A percentile compares a stretch with the other conserved stretches of the same genome.
These are phyloP conservation scores for Candida sp. DNA, from an alignment of 1,139 yeast species.

Conservation along the genomic window DNA sequence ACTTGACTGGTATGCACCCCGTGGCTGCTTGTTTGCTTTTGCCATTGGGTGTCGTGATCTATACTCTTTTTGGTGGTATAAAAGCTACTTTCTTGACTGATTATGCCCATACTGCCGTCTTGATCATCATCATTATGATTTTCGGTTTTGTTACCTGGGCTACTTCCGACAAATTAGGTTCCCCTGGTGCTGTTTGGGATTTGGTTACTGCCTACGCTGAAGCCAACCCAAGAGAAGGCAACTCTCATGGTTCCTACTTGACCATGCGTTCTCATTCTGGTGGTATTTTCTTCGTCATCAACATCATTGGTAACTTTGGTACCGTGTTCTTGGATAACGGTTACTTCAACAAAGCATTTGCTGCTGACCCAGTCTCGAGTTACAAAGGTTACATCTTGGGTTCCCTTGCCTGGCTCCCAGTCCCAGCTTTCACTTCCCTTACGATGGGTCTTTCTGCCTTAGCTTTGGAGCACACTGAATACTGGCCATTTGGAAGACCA, in stretches of 20 bases:
- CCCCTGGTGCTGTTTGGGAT: constrained; percentile 84
- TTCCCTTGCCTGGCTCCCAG: constrained; percentile 92
- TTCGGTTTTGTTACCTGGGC: constrained; percentile 72
- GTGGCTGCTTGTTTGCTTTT: constrained; percentile 82
- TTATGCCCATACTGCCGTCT: constrained; percentile 73
- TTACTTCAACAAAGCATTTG: constrained; percentile 90
- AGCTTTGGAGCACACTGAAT: constrained; percentile 66
- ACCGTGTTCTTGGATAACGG: constrained; percentile 91
- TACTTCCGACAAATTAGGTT: constrained; percentile 64
- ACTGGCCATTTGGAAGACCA: constrained; percentile 77
- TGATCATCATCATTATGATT: constrained; percentile 61
- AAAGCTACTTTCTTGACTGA: constrained; percentile 92
- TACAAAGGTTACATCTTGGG: constrained; percentile 92
- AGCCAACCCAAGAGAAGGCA: constrained; percentile 69
- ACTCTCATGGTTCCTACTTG: constrained; percentile 76
- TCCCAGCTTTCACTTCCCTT: constrained; percentile 82
- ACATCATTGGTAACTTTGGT: constrained; percentile 87
- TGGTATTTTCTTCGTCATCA: constrained; percentile 83
- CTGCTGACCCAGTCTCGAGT: constrained; percentile 83
- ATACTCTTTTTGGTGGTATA: constrained; percentile 88
- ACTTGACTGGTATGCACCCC: constrained; percentile 82
- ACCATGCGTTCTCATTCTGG: constrained; percentile 81
- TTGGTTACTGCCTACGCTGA: constrained; percentile 60
- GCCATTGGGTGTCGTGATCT: constrained; percentile 83
- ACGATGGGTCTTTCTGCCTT: constrained; percentile 85